Evolutionary conservation across 129 eudicot genomes (phyloP).

Genomic region (Centella asiatica): DNA sequence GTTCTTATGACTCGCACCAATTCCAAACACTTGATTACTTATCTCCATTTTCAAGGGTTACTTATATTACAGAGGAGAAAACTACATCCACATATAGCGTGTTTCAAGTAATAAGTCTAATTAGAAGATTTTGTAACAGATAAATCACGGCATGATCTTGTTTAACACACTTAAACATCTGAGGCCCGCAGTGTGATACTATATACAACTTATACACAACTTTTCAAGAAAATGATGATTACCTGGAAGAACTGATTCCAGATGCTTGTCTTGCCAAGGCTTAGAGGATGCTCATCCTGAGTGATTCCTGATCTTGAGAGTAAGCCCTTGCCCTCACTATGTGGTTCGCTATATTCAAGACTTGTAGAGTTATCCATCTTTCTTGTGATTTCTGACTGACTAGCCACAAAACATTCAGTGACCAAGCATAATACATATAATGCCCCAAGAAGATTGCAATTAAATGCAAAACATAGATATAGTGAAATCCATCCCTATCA

Average conservation of each 20-base stretch:
- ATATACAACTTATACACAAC: not conserved
- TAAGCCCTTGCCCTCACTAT: constrained; percentile 44
- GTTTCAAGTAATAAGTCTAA: not conserved
- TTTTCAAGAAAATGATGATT: not conserved
- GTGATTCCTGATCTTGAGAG: constrained; percentile 81
- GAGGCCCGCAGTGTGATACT: not conserved
- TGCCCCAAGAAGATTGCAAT: constrained; percentile 8
- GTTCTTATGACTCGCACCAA: not conserved
- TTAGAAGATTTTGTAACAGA: not conserved
- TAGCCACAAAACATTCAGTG: constrained; percentile 68
- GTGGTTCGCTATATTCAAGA: constrained; percentile 42
- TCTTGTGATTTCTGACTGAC: constrained; percentile 91
- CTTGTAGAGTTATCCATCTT: constrained; percentile 54
- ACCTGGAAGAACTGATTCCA: constrained; percentile 99
- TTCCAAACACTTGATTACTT: not conserved
- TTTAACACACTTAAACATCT: no score
- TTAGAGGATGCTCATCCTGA: constrained; percentile 87
- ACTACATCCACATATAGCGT: not conserved
- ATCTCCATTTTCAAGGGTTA: not conserved
- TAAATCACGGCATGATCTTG: not conserved
- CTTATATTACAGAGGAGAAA: not conserved
- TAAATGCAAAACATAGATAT: not conserved
- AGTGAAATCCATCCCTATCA: not conserved
- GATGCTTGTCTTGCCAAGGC: constrained; percentile 81
- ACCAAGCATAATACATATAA: constrained; percentile 15